Evolutionary conservation across 2,329 filamentous ascomycete genomes (phyloP), one percentile per base, ranked within the genome.

Genomic region (Blastomyces parvus): DNA sequence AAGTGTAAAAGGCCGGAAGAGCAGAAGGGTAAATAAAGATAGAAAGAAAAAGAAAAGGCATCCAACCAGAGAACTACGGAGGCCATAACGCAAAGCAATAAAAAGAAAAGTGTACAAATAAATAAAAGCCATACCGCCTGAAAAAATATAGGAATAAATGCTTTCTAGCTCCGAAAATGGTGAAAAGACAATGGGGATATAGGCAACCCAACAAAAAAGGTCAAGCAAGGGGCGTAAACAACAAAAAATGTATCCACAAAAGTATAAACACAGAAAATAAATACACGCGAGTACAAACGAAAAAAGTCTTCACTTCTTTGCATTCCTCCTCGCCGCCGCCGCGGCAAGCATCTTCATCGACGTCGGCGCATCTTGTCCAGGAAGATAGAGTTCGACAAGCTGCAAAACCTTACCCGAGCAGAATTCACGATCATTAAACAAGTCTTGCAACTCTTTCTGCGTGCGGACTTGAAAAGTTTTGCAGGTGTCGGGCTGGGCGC

Each of bases 371-470:
- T 93, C 89, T 65, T 90, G 81, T 76, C 83, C 87, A 2, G 84
- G 85, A 83, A 92, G 89, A 67, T 89, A 87, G 60, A 92, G 69
- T 79, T 93, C 89, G 44, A 93, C 89, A 69, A 93, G 86, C 70
- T 90, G 82, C 69, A 77, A 67, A 66, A 70, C 69, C 8, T 71
- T 79, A 14, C 82, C 79, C 50, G 82, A 82, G 3, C 72, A 73
- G 73, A 92, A 91, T 52, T 82, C 78, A 59, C 82, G 71, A 66
- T 91, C 80, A 2, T 73, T 76, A 63, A 92, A 82, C 33, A 92
- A 75, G 52, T 79, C 73, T 65, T 89, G 81, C 36, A 91, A 76
- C 70, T 89, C 83, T 30, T 82, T 77, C 76, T 85, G 87, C 11
- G 85, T 89, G 75, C 83, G 85, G 68, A 89, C 79, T 58, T 83